These are phyloP conservation scores for Calonectria pseudoturangicola DNA, from an alignment of 2,329 filamentous ascomycete genomes.

Conservation along the genomic window DNA sequence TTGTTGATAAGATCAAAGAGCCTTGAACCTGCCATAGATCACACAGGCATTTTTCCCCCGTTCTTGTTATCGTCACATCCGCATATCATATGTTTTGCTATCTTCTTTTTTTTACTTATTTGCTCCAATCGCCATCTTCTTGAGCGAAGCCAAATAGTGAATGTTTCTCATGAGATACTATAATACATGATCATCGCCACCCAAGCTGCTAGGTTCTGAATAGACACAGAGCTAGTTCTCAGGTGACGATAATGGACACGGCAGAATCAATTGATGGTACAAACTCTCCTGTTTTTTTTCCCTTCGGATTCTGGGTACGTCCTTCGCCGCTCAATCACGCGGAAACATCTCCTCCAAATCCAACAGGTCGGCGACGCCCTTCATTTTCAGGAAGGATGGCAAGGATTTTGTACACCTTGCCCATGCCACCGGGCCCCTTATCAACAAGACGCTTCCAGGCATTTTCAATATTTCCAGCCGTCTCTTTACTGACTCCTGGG, in stretches of 20 bases:
- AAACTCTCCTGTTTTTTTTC: not conserved
- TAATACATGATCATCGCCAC: slow-evolving; percentile 34
- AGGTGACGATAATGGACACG: slow-evolving; percentile 23
- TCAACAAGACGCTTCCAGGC: slow-evolving; percentile 92
- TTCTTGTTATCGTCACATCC: too few relatives aligned
- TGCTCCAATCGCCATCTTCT: too few relatives aligned
- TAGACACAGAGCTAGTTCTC: slow-evolving; percentile 24
- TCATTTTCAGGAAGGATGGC: slow-evolving; percentile 90
- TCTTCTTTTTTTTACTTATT: too few relatives aligned
- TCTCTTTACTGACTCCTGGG: slow-evolving; percentile 63
- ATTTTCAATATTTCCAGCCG: slow-evolving; percentile 78
- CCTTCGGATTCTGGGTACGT: not conserved
- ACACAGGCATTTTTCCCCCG: too few relatives aligned
- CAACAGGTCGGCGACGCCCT: slow-evolving; percentile 85
- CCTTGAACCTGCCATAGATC: too few relatives aligned
- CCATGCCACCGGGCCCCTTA: slow-evolving; percentile 89
- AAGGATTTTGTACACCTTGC: slow-evolving; percentile 94
- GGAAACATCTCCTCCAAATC: slow-evolving; percentile 86
- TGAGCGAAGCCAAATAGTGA: too few relatives aligned
- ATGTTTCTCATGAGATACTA: not conserved
- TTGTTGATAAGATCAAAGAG: too few relatives aligned
- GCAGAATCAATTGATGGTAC: slow-evolving; percentile 43
- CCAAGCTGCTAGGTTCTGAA: slow-evolving; percentile 31
- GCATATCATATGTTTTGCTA: too few relatives aligned
- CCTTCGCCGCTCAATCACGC: not conserved